Evolutionary conservation across 805 yeast species (phyloP).

Genomic region (Candida yuanshanica): DNA sequence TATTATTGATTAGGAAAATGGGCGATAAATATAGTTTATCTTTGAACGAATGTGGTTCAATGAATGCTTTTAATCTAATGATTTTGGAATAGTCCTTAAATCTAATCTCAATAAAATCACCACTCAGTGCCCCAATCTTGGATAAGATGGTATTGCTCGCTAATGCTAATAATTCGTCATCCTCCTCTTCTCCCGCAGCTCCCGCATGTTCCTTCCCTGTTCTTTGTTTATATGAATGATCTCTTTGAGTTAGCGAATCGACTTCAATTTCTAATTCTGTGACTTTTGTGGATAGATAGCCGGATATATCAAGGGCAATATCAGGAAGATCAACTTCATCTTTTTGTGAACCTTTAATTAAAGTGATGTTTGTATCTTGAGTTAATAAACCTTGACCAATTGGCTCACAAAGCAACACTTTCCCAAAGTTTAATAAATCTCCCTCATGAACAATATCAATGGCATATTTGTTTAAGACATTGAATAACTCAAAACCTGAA

Average conservation of each 20-base stretch:
- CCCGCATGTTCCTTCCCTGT: too few relatives aligned
- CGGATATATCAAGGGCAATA: conserved; percentile 12
- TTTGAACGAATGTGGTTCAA: conserved; percentile 51
- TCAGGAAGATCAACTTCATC: conserved; percentile 2
- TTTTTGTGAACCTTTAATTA: conserved; percentile 32
- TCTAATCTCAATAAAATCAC: conserved; percentile 46
- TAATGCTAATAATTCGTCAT: conserved; percentile 39
- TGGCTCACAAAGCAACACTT: conserved; percentile 63
- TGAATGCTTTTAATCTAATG: conserved; percentile 45
- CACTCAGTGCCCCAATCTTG: conserved; percentile 58
- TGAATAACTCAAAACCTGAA: conserved; percentile 12
- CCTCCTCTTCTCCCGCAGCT: conserved; percentile 38
- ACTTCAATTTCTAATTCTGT: conserved; percentile 3
- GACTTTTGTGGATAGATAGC: conserved; percentile 7
- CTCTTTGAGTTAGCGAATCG: conserved; percentile 6
- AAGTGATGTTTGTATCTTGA: conserved; percentile 43
- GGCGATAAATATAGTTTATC: conserved; percentile 58
- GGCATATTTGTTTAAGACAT: conserved; percentile 7
- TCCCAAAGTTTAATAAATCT: conserved; percentile 28
- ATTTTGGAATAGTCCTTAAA: conserved; percentile 4
- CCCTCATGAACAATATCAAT: conserved; percentile 17
- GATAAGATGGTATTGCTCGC: conserved; percentile 45
- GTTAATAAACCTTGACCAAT: conserved; percentile 58
- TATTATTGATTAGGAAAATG: conserved; percentile 45
- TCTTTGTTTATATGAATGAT: conserved; percentile 1